Evolutionary conservation across 1,139 yeast species (phyloP), one percentile per base, ranked within the genome.

Genomic region (Blastobotrys capitulatus): DNA sequence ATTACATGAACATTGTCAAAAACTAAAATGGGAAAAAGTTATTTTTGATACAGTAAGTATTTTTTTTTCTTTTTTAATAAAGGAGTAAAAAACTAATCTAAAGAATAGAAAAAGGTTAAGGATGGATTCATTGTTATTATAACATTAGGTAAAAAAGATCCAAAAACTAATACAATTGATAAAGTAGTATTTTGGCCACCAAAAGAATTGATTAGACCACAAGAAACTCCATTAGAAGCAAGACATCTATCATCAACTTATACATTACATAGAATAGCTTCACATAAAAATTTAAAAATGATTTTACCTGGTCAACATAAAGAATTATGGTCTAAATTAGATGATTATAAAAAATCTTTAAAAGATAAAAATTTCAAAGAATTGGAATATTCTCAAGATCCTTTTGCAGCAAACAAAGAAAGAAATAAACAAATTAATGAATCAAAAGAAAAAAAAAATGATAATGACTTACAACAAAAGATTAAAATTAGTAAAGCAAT

Each of bases 161-260:
- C 96, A 0, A 88, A 87, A 61, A 82, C 96, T 0, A 79, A 79
- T 43, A 89, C 85, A 57, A 58, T 75, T 12, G 77, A 90, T 34
- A 68, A 70, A 9, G 74, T 88, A 2, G 72, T 75, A 49, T 77
- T 84, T 73, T 70, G 73, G 31, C 92, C 94, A 5, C 86, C 87
- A 1, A 49, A 63, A 3, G 72, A 72, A 20, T 55, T 74, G 8
- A 74, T 81, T 18, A 65, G 69, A n/a, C 82, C 88, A 0, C 86
- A 84, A 59, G 83, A 78, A 47, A 87, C 97, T 0, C 78, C 95
- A 8, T 73, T 88, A 38, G 97, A 90, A 60, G 97, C 97, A 1
- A 76, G 97, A 46, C 95, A 90, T 64, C 77, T 78, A 62, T 88
- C 90, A 1, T 97, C 98, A 0, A 90, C 97, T 0, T 87, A 83